phyloP scores from a whole-genome alignment of 2,329 filamentous ascomycete genomes.

The Pestalotiopsis sp. region DNA sequence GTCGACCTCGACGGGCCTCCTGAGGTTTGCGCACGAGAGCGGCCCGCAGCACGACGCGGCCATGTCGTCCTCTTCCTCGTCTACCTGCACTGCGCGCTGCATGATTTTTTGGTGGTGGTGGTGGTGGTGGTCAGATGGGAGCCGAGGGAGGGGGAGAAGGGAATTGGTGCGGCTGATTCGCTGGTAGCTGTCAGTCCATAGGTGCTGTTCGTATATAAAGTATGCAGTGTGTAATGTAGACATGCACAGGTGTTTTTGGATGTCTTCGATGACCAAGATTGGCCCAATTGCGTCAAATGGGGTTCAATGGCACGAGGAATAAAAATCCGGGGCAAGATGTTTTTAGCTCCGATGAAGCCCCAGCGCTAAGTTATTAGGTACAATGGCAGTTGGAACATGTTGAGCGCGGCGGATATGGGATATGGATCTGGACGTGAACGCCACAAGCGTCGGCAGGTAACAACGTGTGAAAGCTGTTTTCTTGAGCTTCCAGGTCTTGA shows the following conservation, averaged over 20 bases:
- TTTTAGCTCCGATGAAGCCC: not conserved
- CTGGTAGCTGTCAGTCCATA: not conserved
- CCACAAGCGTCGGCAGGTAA: too few species aligned
- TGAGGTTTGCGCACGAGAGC: conserved; percentile 35
- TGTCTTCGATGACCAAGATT: too few species aligned
- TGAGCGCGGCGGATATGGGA: not conserved
- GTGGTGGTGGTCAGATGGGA: too few species aligned
- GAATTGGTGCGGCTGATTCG: not conserved
- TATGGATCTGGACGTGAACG: not conserved
- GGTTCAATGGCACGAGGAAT: not conserved
- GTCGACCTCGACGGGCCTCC: conserved; percentile 47
- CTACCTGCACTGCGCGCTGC: not conserved
- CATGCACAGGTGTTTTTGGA: too few species aligned
- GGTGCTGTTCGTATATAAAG: not conserved
- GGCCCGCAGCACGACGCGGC: conserved; percentile 40
- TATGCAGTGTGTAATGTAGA: not conserved
- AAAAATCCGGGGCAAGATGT: not conserved
- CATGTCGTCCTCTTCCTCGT: not conserved
- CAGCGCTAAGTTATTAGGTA: not conserved
- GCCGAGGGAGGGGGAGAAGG: not conserved
- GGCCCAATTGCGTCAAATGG: not conserved
- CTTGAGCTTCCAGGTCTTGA: not conserved
- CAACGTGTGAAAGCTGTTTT: too few species aligned
- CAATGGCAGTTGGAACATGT: not conserved
- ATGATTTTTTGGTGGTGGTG: not conserved